Evolutionary conservation across 108 stramenopile genomes (phyloP), one percentile per base, ranked within the genome.

Genomic region (Nannochloropsis gaditana): DNA sequence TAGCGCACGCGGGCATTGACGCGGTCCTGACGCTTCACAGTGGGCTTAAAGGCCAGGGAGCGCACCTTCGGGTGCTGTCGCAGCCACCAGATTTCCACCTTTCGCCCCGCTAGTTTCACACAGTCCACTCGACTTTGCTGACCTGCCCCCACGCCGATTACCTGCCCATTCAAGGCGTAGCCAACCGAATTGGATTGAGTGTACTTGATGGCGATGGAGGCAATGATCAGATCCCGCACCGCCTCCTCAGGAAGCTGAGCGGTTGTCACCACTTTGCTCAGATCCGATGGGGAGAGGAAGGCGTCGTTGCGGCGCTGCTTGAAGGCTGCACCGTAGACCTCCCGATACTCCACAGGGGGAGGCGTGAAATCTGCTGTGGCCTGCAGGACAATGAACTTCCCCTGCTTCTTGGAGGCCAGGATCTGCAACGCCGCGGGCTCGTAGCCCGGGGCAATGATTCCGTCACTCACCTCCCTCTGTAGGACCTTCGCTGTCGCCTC

Each of bases 131-230:
- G 95, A 86, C 93, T 94, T 92, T 99, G 99, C 90, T 99, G 99
- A 21, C 99, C 99, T 43, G 99, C 99, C 43, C 99, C 99, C n/a
- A 99, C 96, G 41, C 99, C 99, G 31, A 99, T 95, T 97, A 99
- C 97, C 95, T 97, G 97, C 44, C 99, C 99, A 85, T 94, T 92
- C 90, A 93, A 94, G 86, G 96, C 95, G 88, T 96, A 99, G 5
- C 96, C 97, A 9, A 99, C 97, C 5, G 93, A 94, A 91, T 99
- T 99, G 85, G 89, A 90, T 92, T 99, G 99, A 11, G 99, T 99
- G 93, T 99, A 99, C 93, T 99, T 99, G 92, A 96, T 86, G 82
- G 97, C 94, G 85, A 98, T 97, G 45, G 94, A 94, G 21, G 97
- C 99, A 9, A 99, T 92, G 82, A 97, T 93, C 87, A 98, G 91